Conservation (phyloP, 257 asterid genomes). For the Penstemon davidsonii region DNA sequence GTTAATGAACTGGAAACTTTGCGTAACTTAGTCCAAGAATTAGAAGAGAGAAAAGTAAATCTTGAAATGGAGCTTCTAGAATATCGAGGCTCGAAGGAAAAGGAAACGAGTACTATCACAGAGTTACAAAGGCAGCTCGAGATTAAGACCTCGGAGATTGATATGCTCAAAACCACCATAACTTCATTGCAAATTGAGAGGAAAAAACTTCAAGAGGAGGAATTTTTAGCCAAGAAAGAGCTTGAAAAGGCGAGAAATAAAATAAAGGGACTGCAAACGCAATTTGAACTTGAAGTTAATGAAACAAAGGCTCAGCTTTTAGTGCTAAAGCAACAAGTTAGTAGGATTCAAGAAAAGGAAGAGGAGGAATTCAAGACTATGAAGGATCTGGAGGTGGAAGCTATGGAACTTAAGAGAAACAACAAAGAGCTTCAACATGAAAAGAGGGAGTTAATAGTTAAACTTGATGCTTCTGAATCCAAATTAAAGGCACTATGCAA, state of each 20-base stretch:
- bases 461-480: slow-evolving; percentile 75
- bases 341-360: slow-evolving; percentile 82
- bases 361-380: slow-evolving; percentile 68
- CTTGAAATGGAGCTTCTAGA: slow-evolving; percentile 93
- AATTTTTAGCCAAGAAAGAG: slow-evolving; percentile 62
- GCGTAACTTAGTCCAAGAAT: slow-evolving; percentile 66
- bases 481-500: slow-evolving; percentile 67
- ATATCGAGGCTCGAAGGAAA: slow-evolving; percentile 85
- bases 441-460: slow-evolving; percentile 74
- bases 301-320: slow-evolving; percentile 89
- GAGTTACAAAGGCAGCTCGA: slow-evolving; percentile 86
- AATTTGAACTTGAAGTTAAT: slow-evolving; percentile 87
- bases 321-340: slow-evolving; percentile 84
- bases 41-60: slow-evolving; percentile 90
- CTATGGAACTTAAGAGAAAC: slow-evolving; percentile 85
- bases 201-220: slow-evolving; percentile 90
- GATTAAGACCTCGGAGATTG: slow-evolving; percentile 80
- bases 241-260: slow-evolving; percentile 73
- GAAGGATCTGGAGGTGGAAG: slow-evolving; percentile 83
- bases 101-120: slow-evolving; percentile 57
- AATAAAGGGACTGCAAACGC: slow-evolving; percentile 77
- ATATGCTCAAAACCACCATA: slow-evolving; percentile 81
- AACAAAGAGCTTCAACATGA: slow-evolving; percentile 94
- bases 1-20: slow-evolving; percentile 71
- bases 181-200: slow-evolving; percentile 81